These are phyloP conservation scores for Cercospora sp. DNA, from an alignment of 2,329 filamentous ascomycete species.

Conservation along the genomic window DNA sequence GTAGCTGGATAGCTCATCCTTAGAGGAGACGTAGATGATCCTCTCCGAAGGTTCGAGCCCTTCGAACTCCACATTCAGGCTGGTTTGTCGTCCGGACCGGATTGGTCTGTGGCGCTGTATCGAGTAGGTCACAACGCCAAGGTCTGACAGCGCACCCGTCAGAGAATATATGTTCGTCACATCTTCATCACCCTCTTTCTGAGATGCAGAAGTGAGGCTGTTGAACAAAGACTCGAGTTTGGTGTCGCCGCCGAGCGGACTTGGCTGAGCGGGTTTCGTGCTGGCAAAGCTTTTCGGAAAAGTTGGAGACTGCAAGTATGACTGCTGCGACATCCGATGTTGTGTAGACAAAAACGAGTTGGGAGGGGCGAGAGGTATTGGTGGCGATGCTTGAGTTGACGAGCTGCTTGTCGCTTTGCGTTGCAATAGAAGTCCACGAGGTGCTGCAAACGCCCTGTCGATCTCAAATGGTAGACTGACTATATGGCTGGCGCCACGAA, in stretches of 20 bases:
- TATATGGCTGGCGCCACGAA: slow-evolving; percentile 83
- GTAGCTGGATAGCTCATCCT: slow-evolving; percentile 56
- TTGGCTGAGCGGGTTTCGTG: slow-evolving; percentile 27
- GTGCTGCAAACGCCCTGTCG: slow-evolving; percentile 78
- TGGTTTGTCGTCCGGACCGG: slow-evolving; percentile 24
- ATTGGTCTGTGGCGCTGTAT: slow-evolving; percentile 34
- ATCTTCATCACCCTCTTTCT: slow-evolving; percentile 43
- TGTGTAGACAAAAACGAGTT: slow-evolving; percentile 81
- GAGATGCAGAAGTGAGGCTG: slow-evolving; percentile 25
- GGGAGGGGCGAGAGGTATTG: slow-evolving; percentile 62
- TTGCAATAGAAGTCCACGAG: slow-evolving; percentile 82
- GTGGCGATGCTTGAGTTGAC: slow-evolving; percentile 39
- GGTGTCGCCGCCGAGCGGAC: slow-evolving; percentile 28
- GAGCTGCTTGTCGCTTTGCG: slow-evolving; percentile 64
- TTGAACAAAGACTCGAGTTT: slow-evolving; percentile 35
- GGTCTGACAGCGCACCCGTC: slow-evolving; percentile 79
- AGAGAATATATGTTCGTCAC: slow-evolving; percentile 79
- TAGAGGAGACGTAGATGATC: slow-evolving; percentile 75
- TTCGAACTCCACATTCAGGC: slow-evolving; percentile 50
- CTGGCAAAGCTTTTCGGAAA: slow-evolving; percentile 29
- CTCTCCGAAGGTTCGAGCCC: slow-evolving; percentile 77
- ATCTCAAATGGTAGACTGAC: slow-evolving; percentile 94
- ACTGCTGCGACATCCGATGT: slow-evolving; percentile 39
- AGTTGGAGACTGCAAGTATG: slow-evolving; percentile 42
- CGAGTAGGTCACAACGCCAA: slow-evolving; percentile 65